Conservation (phyloP, 768 basidiomycete genomes). For the Boletus sp. region DNA sequence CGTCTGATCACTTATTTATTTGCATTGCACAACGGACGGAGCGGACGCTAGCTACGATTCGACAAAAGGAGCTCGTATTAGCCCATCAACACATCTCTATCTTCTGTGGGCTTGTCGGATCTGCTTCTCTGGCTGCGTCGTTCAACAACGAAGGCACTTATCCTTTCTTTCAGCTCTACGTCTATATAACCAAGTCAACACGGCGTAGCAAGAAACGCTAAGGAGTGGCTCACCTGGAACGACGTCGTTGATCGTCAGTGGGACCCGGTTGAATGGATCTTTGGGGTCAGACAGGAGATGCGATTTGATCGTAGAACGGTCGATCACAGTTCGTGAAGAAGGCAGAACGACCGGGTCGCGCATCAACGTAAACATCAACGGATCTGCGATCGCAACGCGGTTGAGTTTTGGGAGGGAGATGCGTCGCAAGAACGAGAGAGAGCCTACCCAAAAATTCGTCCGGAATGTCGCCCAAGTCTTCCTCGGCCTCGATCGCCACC, state of each 20-base stretch:
- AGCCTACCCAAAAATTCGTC: constrained; percentile 89
- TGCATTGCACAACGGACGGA: background rate
- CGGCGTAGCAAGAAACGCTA: background rate
- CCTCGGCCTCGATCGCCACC: constrained; percentile 79
- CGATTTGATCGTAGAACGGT: constrained; percentile 91
- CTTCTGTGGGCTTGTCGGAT: constrained; percentile 19
- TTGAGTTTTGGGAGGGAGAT: background rate
- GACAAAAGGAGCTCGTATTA: constrained; percentile 8
- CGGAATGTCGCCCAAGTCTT: constrained; percentile 89
- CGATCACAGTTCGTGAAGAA: constrained; percentile 73
- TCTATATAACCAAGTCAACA: constrained; percentile 40
- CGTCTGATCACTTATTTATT: constrained; percentile 3
- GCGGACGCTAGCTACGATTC: constrained; percentile 6
- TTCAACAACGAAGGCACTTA: constrained; percentile 68
- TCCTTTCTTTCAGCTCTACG: constrained; percentile 67
- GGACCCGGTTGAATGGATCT: constrained; percentile 94
- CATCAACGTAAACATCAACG: constrained; percentile 91
- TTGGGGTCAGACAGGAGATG: constrained; percentile 87
- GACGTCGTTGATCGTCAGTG: constrained; percentile 78
- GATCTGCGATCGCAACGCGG: constrained; percentile 50
- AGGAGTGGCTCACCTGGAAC: constrained; percentile 62
- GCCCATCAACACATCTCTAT: constrained; percentile 32
- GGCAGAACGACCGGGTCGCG: constrained; percentile 91
- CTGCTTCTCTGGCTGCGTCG: constrained; percentile 41
- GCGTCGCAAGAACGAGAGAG: background rate